Evolutionary conservation across 1,139 yeast species (phyloP).

Genomic region (Yamadazyma diospyri): DNA sequence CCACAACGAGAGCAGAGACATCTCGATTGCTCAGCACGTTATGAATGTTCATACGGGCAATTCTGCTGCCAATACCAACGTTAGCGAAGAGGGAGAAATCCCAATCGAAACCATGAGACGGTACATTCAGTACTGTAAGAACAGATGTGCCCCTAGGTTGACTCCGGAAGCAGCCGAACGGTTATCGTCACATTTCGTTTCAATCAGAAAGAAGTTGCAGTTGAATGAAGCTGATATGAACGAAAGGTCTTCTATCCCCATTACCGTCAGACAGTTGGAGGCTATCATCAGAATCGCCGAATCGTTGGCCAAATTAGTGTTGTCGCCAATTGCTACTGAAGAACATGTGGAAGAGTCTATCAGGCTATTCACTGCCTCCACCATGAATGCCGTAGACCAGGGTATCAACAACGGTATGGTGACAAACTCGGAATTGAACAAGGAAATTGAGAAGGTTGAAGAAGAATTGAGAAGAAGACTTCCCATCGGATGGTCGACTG

Average conservation of each 20-base stretch:
- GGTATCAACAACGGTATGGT: constrained; percentile 51
- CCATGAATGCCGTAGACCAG: constrained; percentile 95
- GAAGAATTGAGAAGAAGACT: constrained; percentile 82
- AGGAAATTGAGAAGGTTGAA: constrained; percentile 77
- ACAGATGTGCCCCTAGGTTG: constrained; percentile 89
- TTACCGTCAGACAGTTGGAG: constrained; percentile 95
- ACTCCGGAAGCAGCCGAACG: constrained; percentile 88
- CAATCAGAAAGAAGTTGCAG: constrained; percentile 81
- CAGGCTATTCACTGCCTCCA: constrained; percentile 89
- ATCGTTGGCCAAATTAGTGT: constrained; percentile 81
- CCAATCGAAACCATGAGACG: constrained; percentile 89
- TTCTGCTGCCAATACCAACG: constrained; percentile 33
- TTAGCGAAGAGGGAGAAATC: constrained; percentile 76
- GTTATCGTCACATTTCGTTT: constrained; percentile 91
- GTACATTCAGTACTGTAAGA: constrained; percentile 84
- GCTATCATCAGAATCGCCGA: constrained; percentile 97
- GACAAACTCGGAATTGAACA: constrained; percentile 51
- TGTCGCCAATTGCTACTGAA: constrained; percentile 80
- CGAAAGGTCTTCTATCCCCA: constrained; percentile 93
- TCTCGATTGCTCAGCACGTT: constrained; percentile 90
- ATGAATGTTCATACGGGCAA: constrained; percentile 91
- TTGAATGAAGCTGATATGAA: constrained; percentile 77
- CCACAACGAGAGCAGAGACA: constrained; percentile 82
- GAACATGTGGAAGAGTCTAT: constrained; percentile 96
- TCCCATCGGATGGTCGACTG: constrained; percentile 96